Evolutionary conservation across 495 filamentous ascomycete species (phyloP), one percentile per base, ranked within the genome.

Genomic region (Tuber magnatum): DNA sequence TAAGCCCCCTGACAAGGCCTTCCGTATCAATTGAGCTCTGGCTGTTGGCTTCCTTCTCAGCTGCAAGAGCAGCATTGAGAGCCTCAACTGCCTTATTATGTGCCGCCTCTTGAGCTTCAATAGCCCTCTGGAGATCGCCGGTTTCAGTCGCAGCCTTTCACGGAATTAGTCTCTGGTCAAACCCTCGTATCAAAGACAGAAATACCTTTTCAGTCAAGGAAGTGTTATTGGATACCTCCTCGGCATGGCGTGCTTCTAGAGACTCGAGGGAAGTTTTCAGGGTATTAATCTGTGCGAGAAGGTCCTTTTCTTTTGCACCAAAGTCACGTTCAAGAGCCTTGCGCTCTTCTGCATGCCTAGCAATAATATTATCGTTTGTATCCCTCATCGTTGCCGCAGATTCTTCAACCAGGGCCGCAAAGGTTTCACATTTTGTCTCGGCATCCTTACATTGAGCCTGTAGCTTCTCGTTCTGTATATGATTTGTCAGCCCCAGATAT

Each of bases 321-420:
- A 87, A 77, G n/a, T 85, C 85, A 2, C 80, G 77, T 71, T 86
- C 84, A 24, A 87, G 77, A 22, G 82, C 75, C 38, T 81, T 75
- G 42, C 88, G 82, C 74, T 87, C 84, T 73, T 85, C 83, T 35
- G 82, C 82, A 68, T 85, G 83, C 8, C 83, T 80, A 16, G 83
- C 71, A 35, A 84, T 82, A 24, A 81, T 78, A 35, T 42, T 56
- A 56, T 78, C 69, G 42, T 76, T 46, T 18, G 71, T 44, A 38
- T 16, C 70, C 51, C 77, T 75, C 28, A 80, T 74, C 12, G 61
- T 41, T 40, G 79, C 78, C 46, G 76, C 75, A 43, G 73, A 68
- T 28, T 75, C 68, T n/a, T 71, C 73, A 16, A 68, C 44, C 28
- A 18, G 28, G 14, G 28, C 28, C 6, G 56, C 32, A 7, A 35